phyloP scores from a whole-genome alignment of 2,329 filamentous ascomycete species.

The Westerdykella aurantiaca region DNA sequence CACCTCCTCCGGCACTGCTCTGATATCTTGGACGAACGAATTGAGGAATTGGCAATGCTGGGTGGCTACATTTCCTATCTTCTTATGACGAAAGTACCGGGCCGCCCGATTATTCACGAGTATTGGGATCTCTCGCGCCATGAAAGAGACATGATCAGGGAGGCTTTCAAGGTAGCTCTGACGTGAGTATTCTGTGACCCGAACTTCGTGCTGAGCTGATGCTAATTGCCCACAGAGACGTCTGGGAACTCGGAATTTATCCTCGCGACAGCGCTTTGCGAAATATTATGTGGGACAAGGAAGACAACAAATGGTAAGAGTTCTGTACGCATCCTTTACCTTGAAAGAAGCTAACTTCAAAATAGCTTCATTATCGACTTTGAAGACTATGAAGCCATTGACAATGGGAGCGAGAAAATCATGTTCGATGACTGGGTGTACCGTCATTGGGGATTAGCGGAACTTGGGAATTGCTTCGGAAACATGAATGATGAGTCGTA shows the following conservation, averaged over 20 bases:
- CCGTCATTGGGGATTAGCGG: no score
- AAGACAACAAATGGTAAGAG: conserved; percentile 8
- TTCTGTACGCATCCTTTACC: neutral
- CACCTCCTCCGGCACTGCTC: no score
- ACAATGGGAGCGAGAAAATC: neutral
- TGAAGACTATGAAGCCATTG: conserved; percentile 1
- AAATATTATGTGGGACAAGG: conserved; percentile 8
- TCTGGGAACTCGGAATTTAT: conserved; percentile 2
- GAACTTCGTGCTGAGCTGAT: neutral
- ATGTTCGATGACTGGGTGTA: no score
- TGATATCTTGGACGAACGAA: no score
- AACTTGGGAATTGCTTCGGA: no score
- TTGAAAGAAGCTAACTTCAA: neutral
- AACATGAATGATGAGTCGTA: no score
- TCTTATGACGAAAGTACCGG: conserved; percentile 10
- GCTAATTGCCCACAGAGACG: neutral
- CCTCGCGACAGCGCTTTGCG: conserved; percentile 2
- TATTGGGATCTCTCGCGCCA: conserved; percentile 1
- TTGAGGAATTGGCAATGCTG: conserved; percentile 3
- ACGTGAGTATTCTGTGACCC: conserved; percentile 4
- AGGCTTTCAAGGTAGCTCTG: conserved; percentile 8
- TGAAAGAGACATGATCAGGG: conserved; percentile 5
- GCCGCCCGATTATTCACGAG: neutral
- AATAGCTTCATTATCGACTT: conserved; percentile 10
- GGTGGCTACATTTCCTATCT: conserved; percentile 7